Conservation (phyloP, 140 eudicot genomes). For the Senecio squalidus region DNA sequence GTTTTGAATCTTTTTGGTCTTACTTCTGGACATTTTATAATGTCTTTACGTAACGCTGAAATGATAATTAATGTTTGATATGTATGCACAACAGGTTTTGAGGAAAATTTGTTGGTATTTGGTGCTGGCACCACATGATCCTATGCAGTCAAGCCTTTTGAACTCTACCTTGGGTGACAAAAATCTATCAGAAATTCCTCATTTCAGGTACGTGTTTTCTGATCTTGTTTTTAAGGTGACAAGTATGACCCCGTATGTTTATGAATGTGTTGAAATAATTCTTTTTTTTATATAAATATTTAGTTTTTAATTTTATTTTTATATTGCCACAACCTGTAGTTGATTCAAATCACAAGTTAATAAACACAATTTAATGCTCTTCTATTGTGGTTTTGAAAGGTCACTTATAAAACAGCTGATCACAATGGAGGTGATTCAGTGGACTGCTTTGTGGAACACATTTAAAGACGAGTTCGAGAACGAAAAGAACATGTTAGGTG, state of each 20-base stretch:
- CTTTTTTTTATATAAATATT: too few species aligned
- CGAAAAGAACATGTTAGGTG: constrained; percentile 83
- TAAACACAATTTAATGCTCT: not conserved
- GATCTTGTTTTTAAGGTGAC: not conserved
- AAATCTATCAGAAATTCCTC: constrained; percentile 80
- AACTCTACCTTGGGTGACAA: constrained; percentile 90
- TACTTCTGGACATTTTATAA: not conserved
- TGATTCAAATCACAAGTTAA: not conserved
- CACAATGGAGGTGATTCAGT: constrained; percentile 93
- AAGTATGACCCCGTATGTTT: not conserved
- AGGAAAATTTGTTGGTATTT: constrained; percentile 93
- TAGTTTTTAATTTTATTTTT: too few species aligned
- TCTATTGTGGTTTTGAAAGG: constrained; percentile 30
- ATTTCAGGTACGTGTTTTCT: constrained; percentile 46
- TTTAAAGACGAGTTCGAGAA: constrained; percentile 79
- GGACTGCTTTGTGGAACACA: constrained; percentile 78
- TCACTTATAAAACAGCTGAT: constrained; percentile 66
- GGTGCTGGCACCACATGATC: constrained; percentile 88
- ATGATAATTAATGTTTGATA: not conserved
- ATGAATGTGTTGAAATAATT: not conserved
- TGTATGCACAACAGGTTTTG: constrained; percentile 39
- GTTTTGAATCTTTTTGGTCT: not conserved
- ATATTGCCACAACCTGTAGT: not conserved
- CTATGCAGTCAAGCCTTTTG: constrained; percentile 94
- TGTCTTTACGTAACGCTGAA: not conserved